These are phyloP conservation scores for Ormosia semicastrata DNA, from an alignment of 306 rosid genomes.

Conservation along the genomic window DNA sequence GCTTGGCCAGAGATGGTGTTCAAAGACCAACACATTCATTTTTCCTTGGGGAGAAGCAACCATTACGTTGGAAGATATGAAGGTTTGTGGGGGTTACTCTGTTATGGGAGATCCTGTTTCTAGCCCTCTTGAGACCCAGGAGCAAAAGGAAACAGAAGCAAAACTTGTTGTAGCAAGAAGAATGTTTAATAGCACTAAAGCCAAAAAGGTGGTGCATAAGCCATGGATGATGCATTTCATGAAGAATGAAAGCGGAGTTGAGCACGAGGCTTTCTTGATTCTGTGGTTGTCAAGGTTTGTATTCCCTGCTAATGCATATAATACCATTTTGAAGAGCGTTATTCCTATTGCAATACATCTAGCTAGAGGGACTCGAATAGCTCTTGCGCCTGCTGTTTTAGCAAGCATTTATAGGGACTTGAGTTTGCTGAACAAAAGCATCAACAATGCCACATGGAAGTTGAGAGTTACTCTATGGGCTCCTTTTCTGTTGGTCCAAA, in stretches of 20 bases:
- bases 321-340: not conserved
- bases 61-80: conserved; percentile 51
- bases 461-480: conserved; percentile 4
- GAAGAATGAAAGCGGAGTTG: conserved; percentile 32
- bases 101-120: conserved; percentile 35
- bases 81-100: conserved; percentile 43
- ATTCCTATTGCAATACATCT: conserved; percentile 46
- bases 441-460: not conserved
- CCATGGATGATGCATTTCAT: conserved; percentile 49
- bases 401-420: conserved; percentile 48
- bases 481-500: conserved; percentile 47
- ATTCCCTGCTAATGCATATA: conserved; percentile 13
- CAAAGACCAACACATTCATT: conserved; percentile 46
- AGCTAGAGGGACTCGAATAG: conserved; percentile 46
- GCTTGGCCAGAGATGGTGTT: conserved; percentile 42
- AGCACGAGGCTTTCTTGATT: conserved; percentile 49
- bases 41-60: conserved; percentile 65
- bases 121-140: conserved; percentile 9
- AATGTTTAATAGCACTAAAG: not conserved
- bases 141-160: conserved; percentile 6
- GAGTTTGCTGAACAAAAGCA: not conserved
- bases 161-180: not conserved
- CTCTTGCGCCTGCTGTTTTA: conserved; percentile 59
- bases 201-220: conserved; percentile 11
- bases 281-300: conserved; percentile 59